These are phyloP conservation scores for Termitomyces sp. DNA, from an alignment of 1,284 basidiomycete genomes.

Conservation along the genomic window DNA sequence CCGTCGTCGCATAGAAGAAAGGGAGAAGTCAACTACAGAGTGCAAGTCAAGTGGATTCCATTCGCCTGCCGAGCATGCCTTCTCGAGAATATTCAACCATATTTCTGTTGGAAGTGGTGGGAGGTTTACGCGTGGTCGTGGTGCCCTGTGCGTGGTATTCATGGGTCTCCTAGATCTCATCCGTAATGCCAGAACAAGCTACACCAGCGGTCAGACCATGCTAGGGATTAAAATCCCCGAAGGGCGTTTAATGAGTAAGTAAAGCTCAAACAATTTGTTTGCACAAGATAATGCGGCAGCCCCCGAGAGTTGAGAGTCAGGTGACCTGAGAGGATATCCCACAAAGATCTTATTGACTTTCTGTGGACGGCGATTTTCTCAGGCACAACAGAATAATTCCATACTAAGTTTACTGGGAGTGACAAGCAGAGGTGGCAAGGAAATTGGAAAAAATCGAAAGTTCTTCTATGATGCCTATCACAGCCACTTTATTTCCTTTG, in stretches of 20 bases:
- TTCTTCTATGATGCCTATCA: background rate
- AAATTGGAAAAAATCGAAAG: background rate
- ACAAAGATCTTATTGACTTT: no score
- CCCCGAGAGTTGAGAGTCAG: no score
- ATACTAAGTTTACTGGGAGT: no score
- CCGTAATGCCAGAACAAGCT: background rate
- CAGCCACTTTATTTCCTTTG: constrained; percentile 1
- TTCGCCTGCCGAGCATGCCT: constrained; percentile 20
- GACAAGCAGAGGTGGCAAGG: no score
- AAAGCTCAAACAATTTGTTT: no score
- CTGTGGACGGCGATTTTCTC: no score
- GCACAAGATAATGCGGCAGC: no score
- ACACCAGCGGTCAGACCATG: background rate
- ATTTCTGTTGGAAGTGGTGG: constrained; percentile 32
- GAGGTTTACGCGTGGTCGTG: constrained; percentile 2
- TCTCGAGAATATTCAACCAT: constrained; percentile 28
- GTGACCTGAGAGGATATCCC: no score
- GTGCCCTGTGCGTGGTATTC: constrained; percentile 14
- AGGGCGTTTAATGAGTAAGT: no score
- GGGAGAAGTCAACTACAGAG: constrained; percentile 14
- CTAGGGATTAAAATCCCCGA: background rate
- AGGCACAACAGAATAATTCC: no score
- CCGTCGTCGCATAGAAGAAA: constrained; percentile 2
- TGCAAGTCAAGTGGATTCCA: constrained; percentile 24
- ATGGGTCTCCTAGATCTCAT: background rate